These are phyloP conservation scores for Starmerella sp. DNA, from an alignment of 805 yeast genomes.

Conservation along the genomic window DNA sequence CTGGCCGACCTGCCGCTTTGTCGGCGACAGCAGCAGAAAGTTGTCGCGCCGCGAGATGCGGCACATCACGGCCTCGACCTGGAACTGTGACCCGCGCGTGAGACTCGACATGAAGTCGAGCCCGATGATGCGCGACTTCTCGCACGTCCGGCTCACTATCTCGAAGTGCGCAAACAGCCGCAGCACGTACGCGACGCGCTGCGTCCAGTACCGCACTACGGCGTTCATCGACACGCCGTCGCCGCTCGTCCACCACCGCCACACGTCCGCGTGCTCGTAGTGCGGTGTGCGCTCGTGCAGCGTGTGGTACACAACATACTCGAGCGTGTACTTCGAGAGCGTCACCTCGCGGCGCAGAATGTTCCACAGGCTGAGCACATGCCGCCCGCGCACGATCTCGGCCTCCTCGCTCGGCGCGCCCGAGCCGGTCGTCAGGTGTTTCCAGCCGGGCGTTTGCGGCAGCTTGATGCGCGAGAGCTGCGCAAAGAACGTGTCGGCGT, in stretches of 20 bases:
- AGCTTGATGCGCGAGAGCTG: conserved; percentile 17
- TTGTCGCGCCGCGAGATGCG: conserved; percentile 71
- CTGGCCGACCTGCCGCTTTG: conserved; percentile 64
- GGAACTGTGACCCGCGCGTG: conserved; percentile 86
- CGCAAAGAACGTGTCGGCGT: conserved; percentile 4
- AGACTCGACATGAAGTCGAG: conserved; percentile 81
- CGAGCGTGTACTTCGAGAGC: conserved; percentile 59
- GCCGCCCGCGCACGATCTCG: conserved; percentile 64
- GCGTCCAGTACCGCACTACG: conserved; percentile 38
- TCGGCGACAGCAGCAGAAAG: conserved; percentile 63
- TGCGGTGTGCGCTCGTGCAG: conserved; percentile 60
- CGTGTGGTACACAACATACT: conserved; percentile 58
- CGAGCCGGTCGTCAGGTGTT: conserved; percentile 32
- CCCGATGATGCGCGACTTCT: conserved; percentile 76
- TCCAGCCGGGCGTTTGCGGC: conserved; percentile 1
- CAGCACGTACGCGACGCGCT: conserved; percentile 36
- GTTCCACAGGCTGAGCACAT: conserved; percentile 79
- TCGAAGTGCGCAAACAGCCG: conserved; percentile 51
- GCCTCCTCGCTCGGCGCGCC: conserved; percentile 16
- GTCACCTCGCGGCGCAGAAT: conserved; percentile 50
- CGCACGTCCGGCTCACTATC: conserved; percentile 57
- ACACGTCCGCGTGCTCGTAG: conserved; percentile 40
- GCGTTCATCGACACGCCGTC: conserved; percentile 18
- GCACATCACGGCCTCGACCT: conserved; percentile 74
- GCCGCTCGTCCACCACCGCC: conserved; percentile 34